Percentiles rank a stretch among this genome's conserved stretches.
Conservation (phyloP, 495 filamentous ascomycete genomes). For the Penicillium canescens region DNA sequence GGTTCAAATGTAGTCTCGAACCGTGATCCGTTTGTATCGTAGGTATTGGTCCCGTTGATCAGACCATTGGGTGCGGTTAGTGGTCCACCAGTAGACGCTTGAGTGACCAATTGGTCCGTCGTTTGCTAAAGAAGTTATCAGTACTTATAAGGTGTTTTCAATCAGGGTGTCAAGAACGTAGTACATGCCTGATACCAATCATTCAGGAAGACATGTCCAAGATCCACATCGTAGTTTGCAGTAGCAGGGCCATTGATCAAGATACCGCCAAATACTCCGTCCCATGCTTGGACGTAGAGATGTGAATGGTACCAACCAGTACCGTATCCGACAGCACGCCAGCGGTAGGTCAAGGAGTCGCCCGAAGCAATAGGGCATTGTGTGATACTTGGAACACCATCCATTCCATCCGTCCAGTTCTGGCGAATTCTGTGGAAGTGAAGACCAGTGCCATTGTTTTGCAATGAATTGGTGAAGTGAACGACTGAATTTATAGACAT, state of each 20-base stretch:
- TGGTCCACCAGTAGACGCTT: slow-evolving; percentile 13
- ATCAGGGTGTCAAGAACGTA: no score
- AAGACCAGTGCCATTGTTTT: slow-evolving; percentile 49
- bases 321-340: slow-evolving; percentile 70
- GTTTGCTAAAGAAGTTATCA: slow-evolving; percentile 1
- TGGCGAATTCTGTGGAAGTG: slow-evolving; percentile 54
- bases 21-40: slow-evolving; percentile 38
- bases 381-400: slow-evolving; percentile 67
- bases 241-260: slow-evolving; percentile 47
- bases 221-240: slow-evolving; percentile 56
- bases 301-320: slow-evolving; percentile 84
- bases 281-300: slow-evolving; percentile 60
- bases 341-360: slow-evolving; percentile 65
- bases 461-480: no score
- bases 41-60: slow-evolving; percentile 55
- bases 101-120: slow-evolving; percentile 14
- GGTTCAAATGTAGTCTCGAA: slow-evolving; percentile 34
- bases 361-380: slow-evolving; percentile 69
- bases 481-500: no score
- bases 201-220: slow-evolving; percentile 20
- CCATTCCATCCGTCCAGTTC: slow-evolving; percentile 43
- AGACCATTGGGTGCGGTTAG: slow-evolving; percentile 42
- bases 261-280: slow-evolving; percentile 36
- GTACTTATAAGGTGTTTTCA: no score
- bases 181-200: slow-evolving; percentile 18